phyloP scores from a whole-genome alignment of 495 filamentous ascomycete species.

The Venustampulla echinocandica region DNA sequence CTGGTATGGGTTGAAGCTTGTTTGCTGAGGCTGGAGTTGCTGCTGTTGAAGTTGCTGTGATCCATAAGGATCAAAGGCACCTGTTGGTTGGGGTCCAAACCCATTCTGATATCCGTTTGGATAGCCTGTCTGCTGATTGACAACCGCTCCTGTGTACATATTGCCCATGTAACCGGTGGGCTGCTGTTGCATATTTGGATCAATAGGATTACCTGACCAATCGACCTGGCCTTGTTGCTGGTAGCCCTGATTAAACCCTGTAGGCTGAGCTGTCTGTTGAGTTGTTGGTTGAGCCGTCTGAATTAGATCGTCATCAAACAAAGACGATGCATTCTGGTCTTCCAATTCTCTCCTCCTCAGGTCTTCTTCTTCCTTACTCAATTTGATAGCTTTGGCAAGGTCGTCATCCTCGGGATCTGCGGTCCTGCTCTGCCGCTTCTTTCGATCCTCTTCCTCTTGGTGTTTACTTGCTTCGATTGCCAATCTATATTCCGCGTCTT shows the following conservation, averaged over 20 bases:
- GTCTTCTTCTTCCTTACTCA: slow-evolving; percentile 87
- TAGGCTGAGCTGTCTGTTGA: slow-evolving; percentile 64
- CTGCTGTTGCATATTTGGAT: slow-evolving; percentile 56
- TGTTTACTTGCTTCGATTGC: slow-evolving; percentile 95
- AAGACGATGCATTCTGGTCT: slow-evolving; percentile 71
- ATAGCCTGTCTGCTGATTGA: slow-evolving; percentile 51
- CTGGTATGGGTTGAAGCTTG: slow-evolving; percentile 38
- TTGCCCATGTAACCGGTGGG: slow-evolving; percentile 83
- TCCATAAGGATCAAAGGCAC: slow-evolving; percentile 65
- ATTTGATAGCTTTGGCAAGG: slow-evolving; percentile 87
- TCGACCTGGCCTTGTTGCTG: slow-evolving; percentile 93
- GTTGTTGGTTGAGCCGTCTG: slow-evolving; percentile 51
- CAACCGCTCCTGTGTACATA: slow-evolving; percentile 47
- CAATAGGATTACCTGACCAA: slow-evolving; percentile 90
- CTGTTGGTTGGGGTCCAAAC: slow-evolving; percentile 57
- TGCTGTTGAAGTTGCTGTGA: slow-evolving; percentile 32
- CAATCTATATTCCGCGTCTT: slow-evolving; percentile 85
- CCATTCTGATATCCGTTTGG: slow-evolving; percentile 30
- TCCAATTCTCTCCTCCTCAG: slow-evolving; percentile 81
- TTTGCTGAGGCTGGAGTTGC: slow-evolving; percentile 36
- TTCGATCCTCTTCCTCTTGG: slow-evolving; percentile 89
- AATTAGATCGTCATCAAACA: slow-evolving; percentile 78
- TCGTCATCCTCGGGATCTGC: slow-evolving; percentile 53
- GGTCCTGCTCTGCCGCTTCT: slow-evolving; percentile 63
- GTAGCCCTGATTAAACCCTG: slow-evolving; percentile 90